Evolutionary conservation across 805 yeast species (phyloP), one percentile per base, ranked within the genome.

Genomic region (Pichia thaimueangensis): DNA sequence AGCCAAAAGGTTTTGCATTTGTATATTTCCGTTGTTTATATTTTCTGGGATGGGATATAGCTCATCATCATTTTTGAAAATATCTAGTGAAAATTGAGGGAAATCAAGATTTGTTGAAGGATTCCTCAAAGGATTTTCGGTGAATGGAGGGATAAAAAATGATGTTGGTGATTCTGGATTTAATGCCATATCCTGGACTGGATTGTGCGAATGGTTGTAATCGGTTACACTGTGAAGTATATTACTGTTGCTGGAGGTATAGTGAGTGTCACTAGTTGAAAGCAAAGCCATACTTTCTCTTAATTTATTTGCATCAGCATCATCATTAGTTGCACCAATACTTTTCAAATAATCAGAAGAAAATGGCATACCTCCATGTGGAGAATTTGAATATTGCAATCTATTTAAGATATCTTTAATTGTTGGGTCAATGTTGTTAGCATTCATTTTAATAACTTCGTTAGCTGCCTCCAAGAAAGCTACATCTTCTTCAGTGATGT

Each of bases 381-480:
- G 81, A 23, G 79, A 67, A 41, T 68, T 60, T 6, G 76, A 76
- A 50, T 79, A 79, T 52, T 79, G 83, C 33, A 78, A 64, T 41
- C 86, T 58, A 50, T 70, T 68, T 40, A 79, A 59, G n/a, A 79
- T 63, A 52, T 76, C 82, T 47, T 73, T 61, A 21, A 79, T 76
- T 0, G 85, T 78, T 5, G 86, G 85, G 55, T 79, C 86, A 6
- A 79, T 73, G 20, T 71, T 62, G 40, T 63, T 59, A 32, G 59
- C 59, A 37, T 61, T 62, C 43, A 64, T 60, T 47, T 69, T 68
- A 3, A 74, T 69, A 3, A 81, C 84, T 52, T 79, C 82, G 45
- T 75, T 73, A 3, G 86, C 86, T 16, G 79, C 67, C 35, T 73
- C 63, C 30, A 79, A 62, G 52, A 79, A 79, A 40, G 69, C 65